Evolutionary conservation across 805 yeast species (phyloP).

Genomic region (Zygosaccharomyces pseudorouxii): DNA sequence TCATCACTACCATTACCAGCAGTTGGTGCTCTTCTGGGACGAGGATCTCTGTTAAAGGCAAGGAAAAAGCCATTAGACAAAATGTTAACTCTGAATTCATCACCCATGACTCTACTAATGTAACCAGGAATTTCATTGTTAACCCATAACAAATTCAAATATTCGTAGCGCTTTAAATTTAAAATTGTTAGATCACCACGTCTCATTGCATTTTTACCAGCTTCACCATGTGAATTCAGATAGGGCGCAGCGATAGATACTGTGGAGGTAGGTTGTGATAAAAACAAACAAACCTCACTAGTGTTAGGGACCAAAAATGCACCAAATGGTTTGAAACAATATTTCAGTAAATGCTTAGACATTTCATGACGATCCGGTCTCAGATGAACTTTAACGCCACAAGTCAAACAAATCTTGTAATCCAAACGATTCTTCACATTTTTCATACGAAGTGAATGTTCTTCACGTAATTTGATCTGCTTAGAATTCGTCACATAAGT

Average conservation of each 20-base stretch:
- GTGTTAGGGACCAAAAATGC: slow-evolving; percentile 37
- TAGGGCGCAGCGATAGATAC: slow-evolving; percentile 58
- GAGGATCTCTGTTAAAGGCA: slow-evolving; percentile 27
- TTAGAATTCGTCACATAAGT: slow-evolving; percentile 37
- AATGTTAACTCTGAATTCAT: slow-evolving; percentile 32
- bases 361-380: slow-evolving; percentile 32
- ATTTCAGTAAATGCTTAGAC: slow-evolving; percentile 27
- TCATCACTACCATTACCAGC: slow-evolving; percentile 20
- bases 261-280: slow-evolving; percentile 33
- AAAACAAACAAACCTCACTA: slow-evolving; percentile 32
- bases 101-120: slow-evolving; percentile 38
- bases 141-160: slow-evolving; percentile 57
- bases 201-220: slow-evolving; percentile 50
- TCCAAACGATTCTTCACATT: slow-evolving; percentile 37
- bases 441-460: slow-evolving; percentile 27
- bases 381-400: slow-evolving; percentile 41
- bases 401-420: slow-evolving; percentile 42
- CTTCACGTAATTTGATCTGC: slow-evolving; percentile 28
- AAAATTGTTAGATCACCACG: slow-evolving; percentile 55
- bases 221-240: slow-evolving; percentile 70
- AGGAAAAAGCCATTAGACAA: slow-evolving; percentile 26
- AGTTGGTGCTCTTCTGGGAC: slow-evolving; percentile 22
- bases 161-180: slow-evolving; percentile 48
- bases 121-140: slow-evolving; percentile 53
- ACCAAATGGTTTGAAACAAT: slow-evolving; percentile 35